Evolutionary conservation across 805 yeast species (phyloP).

Genomic region (Ogataea siamensis): DNA sequence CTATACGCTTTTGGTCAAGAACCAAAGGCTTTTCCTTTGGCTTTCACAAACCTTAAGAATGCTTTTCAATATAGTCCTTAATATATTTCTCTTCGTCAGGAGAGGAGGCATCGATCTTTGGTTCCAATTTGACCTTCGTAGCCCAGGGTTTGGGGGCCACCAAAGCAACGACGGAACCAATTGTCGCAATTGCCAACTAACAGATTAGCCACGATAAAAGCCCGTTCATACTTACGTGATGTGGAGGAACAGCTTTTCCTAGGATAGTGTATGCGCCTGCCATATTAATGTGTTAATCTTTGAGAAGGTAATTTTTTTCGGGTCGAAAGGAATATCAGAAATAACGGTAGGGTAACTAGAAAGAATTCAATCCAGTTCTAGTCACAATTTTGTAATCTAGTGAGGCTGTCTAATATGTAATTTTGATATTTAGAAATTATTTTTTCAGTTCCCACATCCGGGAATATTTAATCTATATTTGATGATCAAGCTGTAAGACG

Average conservation of each 20-base stretch:
- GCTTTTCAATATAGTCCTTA: conserved; percentile 58
- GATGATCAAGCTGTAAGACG: too few species aligned
- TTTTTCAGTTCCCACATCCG: too few species aligned
- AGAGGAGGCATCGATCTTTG: conserved; percentile 70
- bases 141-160: conserved; percentile 76
- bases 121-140: conserved; percentile 54
- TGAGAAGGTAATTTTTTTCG: not conserved
- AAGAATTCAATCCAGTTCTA: too few species aligned
- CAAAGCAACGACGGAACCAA: conserved; percentile 62
- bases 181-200: conserved; percentile 75
- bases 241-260: conserved; percentile 83
- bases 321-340: too few species aligned
- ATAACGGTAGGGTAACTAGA: too few species aligned
- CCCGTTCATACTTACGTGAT: conserved; percentile 47
- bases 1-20: too few species aligned
- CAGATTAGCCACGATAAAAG: not conserved
- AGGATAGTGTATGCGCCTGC: conserved; percentile 81
- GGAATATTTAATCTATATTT: too few species aligned
- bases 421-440: too few species aligned
- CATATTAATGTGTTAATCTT: conserved; percentile 40
- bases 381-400: too few species aligned
- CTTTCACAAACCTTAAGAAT: conserved; percentile 6
- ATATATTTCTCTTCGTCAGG: conserved; percentile 91
- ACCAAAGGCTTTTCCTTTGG: too few species aligned
- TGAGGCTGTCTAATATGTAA: too few species aligned